Percentiles rank a stretch among this genome's conserved stretches.
Evolutionary conservation across 2,329 filamentous ascomycete genomes (phyloP).

Genomic region (Cladosporium halotolerans): DNA sequence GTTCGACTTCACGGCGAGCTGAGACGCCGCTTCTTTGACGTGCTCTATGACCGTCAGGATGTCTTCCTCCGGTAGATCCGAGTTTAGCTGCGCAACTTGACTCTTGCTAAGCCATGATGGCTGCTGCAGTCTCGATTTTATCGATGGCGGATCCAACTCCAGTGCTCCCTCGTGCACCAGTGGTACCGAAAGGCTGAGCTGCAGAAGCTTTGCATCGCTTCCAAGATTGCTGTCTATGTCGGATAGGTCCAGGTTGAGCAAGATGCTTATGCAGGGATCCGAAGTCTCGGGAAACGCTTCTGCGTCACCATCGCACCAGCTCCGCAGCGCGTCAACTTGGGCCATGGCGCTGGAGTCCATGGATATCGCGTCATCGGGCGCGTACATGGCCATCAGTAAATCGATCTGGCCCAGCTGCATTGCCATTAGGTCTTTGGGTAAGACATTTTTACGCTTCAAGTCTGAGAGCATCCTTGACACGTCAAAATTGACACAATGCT

Average conservation of each 20-base stretch:
- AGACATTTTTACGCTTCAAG: not conserved
- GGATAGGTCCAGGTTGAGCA: constrained; percentile 5
- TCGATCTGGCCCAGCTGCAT: constrained; percentile 34
- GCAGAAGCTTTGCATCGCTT: constrained; percentile 16
- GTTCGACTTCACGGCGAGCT: constrained; percentile 17
- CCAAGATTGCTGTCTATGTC: not conserved
- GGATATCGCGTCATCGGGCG: constrained; percentile 31
- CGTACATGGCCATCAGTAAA: constrained; percentile 50
- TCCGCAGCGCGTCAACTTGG: constrained; percentile 8
- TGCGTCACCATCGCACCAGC: constrained; percentile 15
- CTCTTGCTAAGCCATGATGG: constrained; percentile 49
- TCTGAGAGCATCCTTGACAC: not conserved
- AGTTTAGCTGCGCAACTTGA: constrained; percentile 35
- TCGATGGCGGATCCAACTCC: constrained; percentile 35
- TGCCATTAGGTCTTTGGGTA: constrained; percentile 9
- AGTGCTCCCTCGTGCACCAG: constrained; percentile 16
- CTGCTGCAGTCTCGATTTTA: constrained; percentile 42
- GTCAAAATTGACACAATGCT: not conserved
- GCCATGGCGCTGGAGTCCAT: constrained; percentile 18
- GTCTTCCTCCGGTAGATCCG: constrained; percentile 39
- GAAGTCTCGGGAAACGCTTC: not conserved
- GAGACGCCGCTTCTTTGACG: constrained; percentile 34
- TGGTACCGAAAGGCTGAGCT: constrained; percentile 35
- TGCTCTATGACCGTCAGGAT: constrained; percentile 42
- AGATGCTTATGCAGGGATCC: not conserved